A percentile compares a stretch with the other conserved stretches of the same genome.
phyloP scores from a whole-genome alignment of 208 protist genomes.

The Naegleria gruberi region DNA sequence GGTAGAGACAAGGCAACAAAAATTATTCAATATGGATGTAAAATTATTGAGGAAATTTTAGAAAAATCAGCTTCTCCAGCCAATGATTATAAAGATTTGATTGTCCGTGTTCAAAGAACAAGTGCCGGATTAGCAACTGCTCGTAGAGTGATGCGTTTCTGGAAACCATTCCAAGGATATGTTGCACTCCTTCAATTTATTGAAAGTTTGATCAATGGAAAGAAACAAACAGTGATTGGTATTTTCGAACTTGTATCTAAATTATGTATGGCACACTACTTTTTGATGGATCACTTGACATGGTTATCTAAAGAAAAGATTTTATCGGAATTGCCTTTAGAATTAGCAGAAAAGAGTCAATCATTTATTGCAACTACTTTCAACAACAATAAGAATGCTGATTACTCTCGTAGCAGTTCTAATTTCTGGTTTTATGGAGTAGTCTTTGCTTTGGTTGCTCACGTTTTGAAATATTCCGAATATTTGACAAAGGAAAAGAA shows the following conservation, averaged over 20 bases:
- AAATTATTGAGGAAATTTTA: background rate
- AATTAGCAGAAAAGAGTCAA: background rate
- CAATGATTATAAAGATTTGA: background rate
- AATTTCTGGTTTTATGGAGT: conserved; percentile 9
- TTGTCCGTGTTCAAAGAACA: background rate
- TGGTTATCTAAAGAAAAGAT: background rate
- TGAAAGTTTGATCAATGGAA: background rate
- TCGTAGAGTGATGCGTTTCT: conserved; percentile 2
- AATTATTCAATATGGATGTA: conserved; percentile 1
- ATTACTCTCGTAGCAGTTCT: background rate
- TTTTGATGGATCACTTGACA: background rate
- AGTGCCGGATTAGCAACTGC: background rate
- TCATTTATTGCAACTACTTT: background rate
- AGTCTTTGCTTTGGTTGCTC: background rate
- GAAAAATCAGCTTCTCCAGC: background rate
- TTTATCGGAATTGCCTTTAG: background rate
- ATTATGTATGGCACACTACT: conserved; percentile 10
- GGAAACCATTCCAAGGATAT: conserved; percentile 1
- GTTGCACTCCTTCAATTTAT: background rate
- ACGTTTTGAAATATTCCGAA: background rate
- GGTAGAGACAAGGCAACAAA: background rate
- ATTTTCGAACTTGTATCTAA: background rate
- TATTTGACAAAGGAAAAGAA: background rate
- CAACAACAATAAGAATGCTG: background rate
- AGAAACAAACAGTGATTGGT: background rate